Evolutionary conservation across 1,284 basidiomycete species (phyloP).

Genomic region (Pseudozyma flocculosa): DNA sequence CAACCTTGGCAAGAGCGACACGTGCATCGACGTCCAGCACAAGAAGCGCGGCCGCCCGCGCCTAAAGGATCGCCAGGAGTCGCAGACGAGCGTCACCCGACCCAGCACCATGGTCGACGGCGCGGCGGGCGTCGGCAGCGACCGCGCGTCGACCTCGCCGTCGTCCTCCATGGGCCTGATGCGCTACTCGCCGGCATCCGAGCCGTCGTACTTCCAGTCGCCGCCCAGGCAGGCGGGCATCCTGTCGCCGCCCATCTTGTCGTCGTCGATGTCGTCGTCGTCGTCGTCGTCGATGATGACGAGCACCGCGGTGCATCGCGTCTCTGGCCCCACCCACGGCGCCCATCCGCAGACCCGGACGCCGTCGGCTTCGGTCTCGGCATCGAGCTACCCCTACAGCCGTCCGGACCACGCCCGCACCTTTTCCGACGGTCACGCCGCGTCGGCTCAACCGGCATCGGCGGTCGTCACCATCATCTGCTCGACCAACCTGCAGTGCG

Average conservation of each 20-base stretch:
- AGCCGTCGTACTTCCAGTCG: constrained; percentile 26
- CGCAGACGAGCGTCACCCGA: constrained; percentile 12
- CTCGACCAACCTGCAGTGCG: constrained; percentile 40
- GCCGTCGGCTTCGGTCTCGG: constrained; percentile 33
- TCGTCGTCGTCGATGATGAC: constrained; percentile 1
- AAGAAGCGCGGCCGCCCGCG: constrained; percentile 47
- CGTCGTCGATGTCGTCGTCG: constrained; percentile 4
- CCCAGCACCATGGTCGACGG: background rate
- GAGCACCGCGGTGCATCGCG: constrained; percentile 17
- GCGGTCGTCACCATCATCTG: constrained; percentile 39
- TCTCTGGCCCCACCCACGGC: constrained; percentile 20
- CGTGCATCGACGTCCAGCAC: constrained; percentile 50
- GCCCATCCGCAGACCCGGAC: constrained; percentile 15
- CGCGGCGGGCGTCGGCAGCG: background rate
- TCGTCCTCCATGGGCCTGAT: constrained; percentile 21
- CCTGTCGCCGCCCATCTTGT: constrained; percentile 14
- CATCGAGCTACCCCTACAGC: constrained; percentile 33
- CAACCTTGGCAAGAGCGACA: constrained; percentile 46
- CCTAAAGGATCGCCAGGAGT: constrained; percentile 35
- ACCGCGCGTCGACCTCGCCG: constrained; percentile 14
- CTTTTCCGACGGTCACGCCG: constrained; percentile 3
- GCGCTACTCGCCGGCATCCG: constrained; percentile 23
- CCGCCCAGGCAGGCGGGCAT: constrained; percentile 13
- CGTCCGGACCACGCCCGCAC: constrained; percentile 25
- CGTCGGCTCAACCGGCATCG: constrained; percentile 17